Percentiles rank a stretch among this genome's conserved stretches.
phyloP scores from a whole-genome alignment of 768 basidiomycete genomes.

The Suillus placidus region DNA sequence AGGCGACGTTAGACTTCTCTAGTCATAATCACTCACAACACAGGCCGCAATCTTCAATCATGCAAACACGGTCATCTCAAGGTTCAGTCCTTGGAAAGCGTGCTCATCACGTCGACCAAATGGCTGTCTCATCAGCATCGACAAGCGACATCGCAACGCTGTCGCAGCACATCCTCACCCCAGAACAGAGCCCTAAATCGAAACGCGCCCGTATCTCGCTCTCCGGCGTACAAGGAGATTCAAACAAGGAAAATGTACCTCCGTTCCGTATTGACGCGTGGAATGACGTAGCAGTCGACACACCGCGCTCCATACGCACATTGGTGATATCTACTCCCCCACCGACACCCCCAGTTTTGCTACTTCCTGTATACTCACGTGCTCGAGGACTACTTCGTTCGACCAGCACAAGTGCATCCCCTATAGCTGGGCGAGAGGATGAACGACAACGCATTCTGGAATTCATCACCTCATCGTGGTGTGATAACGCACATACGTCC shows the following conservation, averaged over 20 bases:
- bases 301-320: conserved; percentile 39
- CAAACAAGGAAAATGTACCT: conserved; percentile 82
- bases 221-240: conserved; percentile 49
- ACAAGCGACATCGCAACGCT: conserved; percentile 9
- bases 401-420: conserved; percentile 57
- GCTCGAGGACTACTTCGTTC: conserved; percentile 72
- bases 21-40: background rate
- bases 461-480: conserved; percentile 62
- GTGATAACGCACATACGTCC: conserved; percentile 41
- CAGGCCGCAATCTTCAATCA: conserved; percentile 21
- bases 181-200: conserved; percentile 63
- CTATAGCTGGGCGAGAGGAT: conserved; percentile 66
- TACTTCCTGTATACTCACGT: conserved; percentile 56
- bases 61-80: conserved; percentile 46
- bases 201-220: conserved; percentile 63
- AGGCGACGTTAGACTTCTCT: background rate
- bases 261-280: conserved; percentile 49
- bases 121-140: conserved; percentile 12
- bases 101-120: conserved; percentile 39
- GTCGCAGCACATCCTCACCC: conserved; percentile 38
- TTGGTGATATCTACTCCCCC: conserved; percentile 61
- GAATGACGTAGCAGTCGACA: conserved; percentile 38
- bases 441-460: conserved; percentile 61
- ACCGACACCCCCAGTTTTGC: conserved; percentile 52
- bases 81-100: conserved; percentile 57